phyloP scores from a whole-genome alignment of 169 alveolate genomes.

The Perkinsus chesapeaki region DNA sequence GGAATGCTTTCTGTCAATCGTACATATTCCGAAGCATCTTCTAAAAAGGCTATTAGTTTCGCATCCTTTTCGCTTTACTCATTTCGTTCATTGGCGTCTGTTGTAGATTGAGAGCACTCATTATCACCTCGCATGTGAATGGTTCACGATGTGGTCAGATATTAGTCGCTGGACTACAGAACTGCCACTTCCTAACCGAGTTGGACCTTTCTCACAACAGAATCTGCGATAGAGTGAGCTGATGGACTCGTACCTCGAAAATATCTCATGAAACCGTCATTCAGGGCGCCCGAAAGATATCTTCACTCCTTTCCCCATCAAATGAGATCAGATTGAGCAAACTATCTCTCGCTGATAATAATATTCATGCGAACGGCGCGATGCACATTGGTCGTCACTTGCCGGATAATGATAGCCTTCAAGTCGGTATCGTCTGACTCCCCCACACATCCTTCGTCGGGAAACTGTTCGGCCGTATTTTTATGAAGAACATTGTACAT shows the following conservation, averaged over 20 bases:
- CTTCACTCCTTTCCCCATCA: not conserved
- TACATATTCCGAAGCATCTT: too few relatives aligned
- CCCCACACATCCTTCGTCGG: too few relatives aligned
- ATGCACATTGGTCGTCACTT: slow-evolving; percentile 27
- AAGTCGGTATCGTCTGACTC: not conserved
- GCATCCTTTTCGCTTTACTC: too few relatives aligned
- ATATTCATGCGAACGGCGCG: slow-evolving; percentile 36
- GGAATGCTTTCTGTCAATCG: too few relatives aligned
- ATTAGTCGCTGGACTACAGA: not conserved
- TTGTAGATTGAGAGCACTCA: too few relatives aligned
- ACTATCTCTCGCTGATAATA: slow-evolving; percentile 14
- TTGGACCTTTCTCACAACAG: slow-evolving; percentile 1
- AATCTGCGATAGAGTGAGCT: slow-evolving; percentile 29
- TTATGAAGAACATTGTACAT: too few relatives aligned
- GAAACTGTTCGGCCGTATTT: too few relatives aligned
- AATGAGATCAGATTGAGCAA: not conserved
- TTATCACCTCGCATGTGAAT: too few relatives aligned
- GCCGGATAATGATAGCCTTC: not conserved
- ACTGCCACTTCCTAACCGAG: not conserved
- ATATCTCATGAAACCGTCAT: slow-evolving; percentile 17
- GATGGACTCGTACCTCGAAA: slow-evolving; percentile 17
- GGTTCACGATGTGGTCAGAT: not conserved
- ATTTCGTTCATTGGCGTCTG: too few relatives aligned
- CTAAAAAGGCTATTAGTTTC: too few relatives aligned
- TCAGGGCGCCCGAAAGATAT: slow-evolving; percentile 21